phyloP scores from a whole-genome alignment of 495 filamentous ascomycete species.

The Echria macrotheca region DNA sequence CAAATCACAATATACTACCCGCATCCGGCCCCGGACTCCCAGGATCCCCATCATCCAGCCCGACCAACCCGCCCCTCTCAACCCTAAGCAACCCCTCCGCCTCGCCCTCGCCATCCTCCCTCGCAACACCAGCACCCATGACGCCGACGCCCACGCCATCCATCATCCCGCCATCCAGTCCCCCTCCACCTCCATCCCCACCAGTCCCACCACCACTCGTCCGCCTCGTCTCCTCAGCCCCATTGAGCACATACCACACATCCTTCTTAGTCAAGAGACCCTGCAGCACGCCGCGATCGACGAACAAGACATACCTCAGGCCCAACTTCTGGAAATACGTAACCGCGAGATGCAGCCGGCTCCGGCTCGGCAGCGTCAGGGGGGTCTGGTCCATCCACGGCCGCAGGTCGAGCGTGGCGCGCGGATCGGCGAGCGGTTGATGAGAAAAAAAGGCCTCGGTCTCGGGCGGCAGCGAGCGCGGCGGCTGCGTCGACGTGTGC shows the following conservation, averaged over 20 bases:
- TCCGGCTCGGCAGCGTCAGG: conserved; percentile 73
- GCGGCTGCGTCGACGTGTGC: conserved; percentile 46
- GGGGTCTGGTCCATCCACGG: conserved; percentile 99
- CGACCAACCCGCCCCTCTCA: not conserved
- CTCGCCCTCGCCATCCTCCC: conserved; percentile 25
- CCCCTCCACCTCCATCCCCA: not conserved
- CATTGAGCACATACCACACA: conserved; percentile 89
- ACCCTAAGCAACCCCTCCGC: conserved; percentile 23
- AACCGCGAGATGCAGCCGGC: conserved; percentile 71
- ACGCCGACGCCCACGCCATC: too few relatives aligned
- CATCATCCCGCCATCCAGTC: too few relatives aligned
- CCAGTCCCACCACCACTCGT: conserved; percentile 17
- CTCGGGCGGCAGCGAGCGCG: conserved; percentile 55
- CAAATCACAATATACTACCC: conserved; percentile 24
- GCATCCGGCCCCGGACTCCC: conserved; percentile 18
- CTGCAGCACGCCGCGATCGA: conserved; percentile 70
- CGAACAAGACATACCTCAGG: conserved; percentile 83
- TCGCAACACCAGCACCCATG: conserved; percentile 7
- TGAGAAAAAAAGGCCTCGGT: conserved; percentile 82
- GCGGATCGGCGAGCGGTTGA: conserved; percentile 72
- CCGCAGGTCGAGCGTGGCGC: conserved; percentile 75
- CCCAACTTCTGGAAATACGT: conserved; percentile 93
- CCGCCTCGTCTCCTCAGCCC: conserved; percentile 57
- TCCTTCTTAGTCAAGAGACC: conserved; percentile 96
- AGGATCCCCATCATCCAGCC: conserved; percentile 13